Conservation (phyloP, 2,329 filamentous ascomycete genomes). For the Aspergillus transmontanensis region DNA sequence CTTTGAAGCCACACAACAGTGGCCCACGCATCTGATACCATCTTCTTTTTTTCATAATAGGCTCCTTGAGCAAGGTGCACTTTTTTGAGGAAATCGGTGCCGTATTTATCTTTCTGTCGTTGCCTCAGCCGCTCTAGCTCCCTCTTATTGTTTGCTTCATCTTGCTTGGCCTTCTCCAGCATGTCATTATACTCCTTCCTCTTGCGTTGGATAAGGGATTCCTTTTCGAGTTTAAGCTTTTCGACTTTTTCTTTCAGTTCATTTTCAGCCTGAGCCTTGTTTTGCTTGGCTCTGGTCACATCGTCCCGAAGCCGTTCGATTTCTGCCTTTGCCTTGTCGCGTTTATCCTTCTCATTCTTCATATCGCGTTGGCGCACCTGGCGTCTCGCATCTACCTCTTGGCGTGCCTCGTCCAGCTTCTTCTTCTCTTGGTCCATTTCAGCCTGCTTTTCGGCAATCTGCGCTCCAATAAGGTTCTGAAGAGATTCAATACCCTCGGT, state of each 20-base stretch:
- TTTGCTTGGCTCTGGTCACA: background rate
- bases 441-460: background rate
- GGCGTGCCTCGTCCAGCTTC: background rate
- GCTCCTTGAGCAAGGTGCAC: background rate
- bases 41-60: too few relatives aligned
- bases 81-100: background rate
- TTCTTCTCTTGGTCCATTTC: background rate
- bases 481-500: background rate
- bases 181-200: background rate
- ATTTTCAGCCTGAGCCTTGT: background rate
- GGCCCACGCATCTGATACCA: too few relatives aligned
- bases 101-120: background rate
- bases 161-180: background rate
- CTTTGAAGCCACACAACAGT: too few relatives aligned
- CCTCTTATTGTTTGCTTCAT: background rate
- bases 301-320: background rate
- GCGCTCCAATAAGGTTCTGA: background rate
- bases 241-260: background rate
- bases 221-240: background rate
- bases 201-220: background rate
- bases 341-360: background rate
- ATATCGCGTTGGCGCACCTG: background rate
- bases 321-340: background rate
- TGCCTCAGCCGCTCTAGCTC: background rate
- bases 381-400: background rate